Conservation (phyloP, 352 stramenopile genomes). For the Phytophthora chlamydospora region DNA sequence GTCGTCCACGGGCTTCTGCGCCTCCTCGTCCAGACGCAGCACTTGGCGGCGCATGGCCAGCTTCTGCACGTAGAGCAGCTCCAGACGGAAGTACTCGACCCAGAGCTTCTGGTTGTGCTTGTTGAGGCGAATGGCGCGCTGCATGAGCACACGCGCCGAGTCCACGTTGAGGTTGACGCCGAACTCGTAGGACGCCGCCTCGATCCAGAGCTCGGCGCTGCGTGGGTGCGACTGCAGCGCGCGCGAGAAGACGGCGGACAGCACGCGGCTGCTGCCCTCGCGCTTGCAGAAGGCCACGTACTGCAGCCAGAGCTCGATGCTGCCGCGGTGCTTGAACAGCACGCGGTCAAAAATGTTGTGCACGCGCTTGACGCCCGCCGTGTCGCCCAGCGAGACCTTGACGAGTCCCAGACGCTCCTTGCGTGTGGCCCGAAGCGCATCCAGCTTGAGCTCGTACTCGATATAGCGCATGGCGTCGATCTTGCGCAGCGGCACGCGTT, state of each 20-base stretch:
- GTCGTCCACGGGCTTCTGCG: constrained; percentile 23
- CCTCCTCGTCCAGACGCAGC: constrained; percentile 65
- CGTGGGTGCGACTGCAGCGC: constrained; percentile 89
- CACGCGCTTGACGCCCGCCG: constrained; percentile 68
- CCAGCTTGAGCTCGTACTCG: constrained; percentile 93
- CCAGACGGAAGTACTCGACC: constrained; percentile 92
- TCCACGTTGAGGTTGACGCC: constrained; percentile 85
- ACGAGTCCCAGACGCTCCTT: constrained; percentile 75
- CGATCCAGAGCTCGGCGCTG: constrained; percentile 89
- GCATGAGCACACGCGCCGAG: constrained; percentile 90
- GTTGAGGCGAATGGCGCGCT: constrained; percentile 93
- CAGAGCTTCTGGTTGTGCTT: constrained; percentile 81
- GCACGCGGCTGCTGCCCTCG: constrained; percentile 67
- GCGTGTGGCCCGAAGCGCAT: constrained; percentile 84
- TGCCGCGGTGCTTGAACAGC: constrained; percentile 88
- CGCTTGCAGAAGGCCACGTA: constrained; percentile 90
- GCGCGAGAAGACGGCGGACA: constrained; percentile 84
- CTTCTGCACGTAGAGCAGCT: constrained; percentile 92
- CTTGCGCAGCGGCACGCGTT: constrained; percentile 88
- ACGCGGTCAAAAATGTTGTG: constrained; percentile 89
- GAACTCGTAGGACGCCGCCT: constrained; percentile 92
- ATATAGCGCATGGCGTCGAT: constrained; percentile 94
- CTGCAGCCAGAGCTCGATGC: constrained; percentile 91
- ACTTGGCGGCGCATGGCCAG: constrained; percentile 81
- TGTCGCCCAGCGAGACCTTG: constrained; percentile 81